A percentile compares a stretch with the other conserved stretches of the same genome.
Conservation (phyloP, 2,329 filamentous ascomycete genomes). For the Cryphonectria carpinicola region DNA sequence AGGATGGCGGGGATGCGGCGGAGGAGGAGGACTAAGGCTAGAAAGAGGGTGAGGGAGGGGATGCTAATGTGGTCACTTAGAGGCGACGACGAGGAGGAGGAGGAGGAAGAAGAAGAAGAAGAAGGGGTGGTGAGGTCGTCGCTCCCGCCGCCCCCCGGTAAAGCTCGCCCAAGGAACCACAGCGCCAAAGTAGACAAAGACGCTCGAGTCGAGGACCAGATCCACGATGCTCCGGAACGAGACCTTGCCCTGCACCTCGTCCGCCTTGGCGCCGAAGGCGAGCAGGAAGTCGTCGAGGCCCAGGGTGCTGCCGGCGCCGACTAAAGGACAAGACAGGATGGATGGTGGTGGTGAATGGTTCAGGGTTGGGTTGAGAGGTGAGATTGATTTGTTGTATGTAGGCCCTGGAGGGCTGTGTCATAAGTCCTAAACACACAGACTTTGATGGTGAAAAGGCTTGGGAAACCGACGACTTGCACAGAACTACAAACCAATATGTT, state of each 20-base stretch:
- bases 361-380: no score
- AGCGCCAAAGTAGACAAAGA: conserved; percentile 36
- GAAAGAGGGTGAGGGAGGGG: conserved; percentile 30
- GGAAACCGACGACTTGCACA: no score
- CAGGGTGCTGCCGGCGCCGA: conserved; percentile 34
- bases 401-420: no score
- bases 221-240: conserved; percentile 33
- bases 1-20: conserved; percentile 33
- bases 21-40: conserved; percentile 31
- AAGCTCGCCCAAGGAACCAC: conserved; percentile 34
- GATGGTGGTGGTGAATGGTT: no score
- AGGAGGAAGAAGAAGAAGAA: background rate
- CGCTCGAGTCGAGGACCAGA: conserved; percentile 34
- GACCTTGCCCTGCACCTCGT: conserved; percentile 30
- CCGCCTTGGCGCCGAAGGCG: conserved; percentile 33
- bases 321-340: background rate
- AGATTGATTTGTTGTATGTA: no score
- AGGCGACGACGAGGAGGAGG: background rate
- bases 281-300: conserved; percentile 36
- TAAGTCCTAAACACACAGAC: no score
- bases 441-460: no score
- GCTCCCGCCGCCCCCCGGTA: background rate
- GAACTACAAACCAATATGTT: no score
- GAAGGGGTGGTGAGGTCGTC: no score
- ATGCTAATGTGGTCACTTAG: conserved; percentile 28